phyloP scores from a whole-genome alignment of 2,329 filamentous ascomycete genomes.

The Colletotrichum sp. region DNA sequence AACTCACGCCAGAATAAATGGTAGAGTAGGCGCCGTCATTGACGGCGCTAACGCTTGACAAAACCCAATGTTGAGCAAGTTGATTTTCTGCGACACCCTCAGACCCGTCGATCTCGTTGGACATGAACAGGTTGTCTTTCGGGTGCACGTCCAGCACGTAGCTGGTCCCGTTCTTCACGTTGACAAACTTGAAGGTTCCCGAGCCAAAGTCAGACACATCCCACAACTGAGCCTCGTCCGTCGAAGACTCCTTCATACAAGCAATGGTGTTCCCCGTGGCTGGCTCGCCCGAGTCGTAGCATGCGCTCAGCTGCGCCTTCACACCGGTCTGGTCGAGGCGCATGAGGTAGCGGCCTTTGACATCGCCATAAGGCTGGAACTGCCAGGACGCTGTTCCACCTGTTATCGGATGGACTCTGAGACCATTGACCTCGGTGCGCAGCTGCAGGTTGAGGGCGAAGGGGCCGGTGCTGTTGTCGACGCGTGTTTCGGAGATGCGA shows the following conservation, averaged over 20 bases:
- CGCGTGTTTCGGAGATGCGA: constrained; percentile 36
- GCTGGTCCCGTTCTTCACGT: constrained; percentile 35
- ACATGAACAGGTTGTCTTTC: constrained; percentile 35
- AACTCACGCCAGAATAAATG: constrained; percentile 31
- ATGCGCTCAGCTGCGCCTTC: constrained; percentile 34
- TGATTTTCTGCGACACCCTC: constrained; percentile 24
- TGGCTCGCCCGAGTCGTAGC: constrained; percentile 28
- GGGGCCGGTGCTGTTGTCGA: constrained; percentile 30
- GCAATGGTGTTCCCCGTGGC: constrained; percentile 31
- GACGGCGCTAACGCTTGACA: constrained; percentile 33
- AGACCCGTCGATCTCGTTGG: constrained; percentile 12
- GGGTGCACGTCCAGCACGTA: constrained; percentile 38
- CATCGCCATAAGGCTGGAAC: constrained; percentile 31
- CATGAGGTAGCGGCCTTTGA: constrained; percentile 34
- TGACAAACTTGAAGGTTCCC: constrained; percentile 32
- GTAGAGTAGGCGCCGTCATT: constrained; percentile 39
- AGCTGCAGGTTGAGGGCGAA: constrained; percentile 26
- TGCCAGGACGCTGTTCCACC: constrained; percentile 28
- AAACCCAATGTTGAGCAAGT: constrained; percentile 37
- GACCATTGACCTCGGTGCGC: constrained; percentile 18
- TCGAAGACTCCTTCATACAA: constrained; percentile 31
- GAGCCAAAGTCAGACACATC: constrained; percentile 33
- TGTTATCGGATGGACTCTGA: constrained; percentile 26
- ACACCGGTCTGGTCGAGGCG: constrained; percentile 32
- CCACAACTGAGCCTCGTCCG: constrained; percentile 36